Evolutionary conservation across 2,329 filamentous ascomycete genomes (phyloP).

Genomic region (Chaetomiaceae sp.): DNA sequence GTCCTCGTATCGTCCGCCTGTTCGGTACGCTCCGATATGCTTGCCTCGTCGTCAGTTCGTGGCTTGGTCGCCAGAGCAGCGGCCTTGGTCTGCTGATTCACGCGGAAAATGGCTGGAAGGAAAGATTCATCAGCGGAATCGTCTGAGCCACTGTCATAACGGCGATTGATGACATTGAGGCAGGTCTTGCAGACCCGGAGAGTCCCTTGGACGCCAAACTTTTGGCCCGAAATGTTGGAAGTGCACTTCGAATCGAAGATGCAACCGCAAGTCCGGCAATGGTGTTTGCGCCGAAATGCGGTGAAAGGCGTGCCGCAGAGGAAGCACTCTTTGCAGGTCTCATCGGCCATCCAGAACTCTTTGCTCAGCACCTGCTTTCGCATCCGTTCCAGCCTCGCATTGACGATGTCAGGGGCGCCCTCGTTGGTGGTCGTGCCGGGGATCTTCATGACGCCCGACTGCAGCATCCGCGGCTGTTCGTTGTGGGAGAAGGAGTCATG

Average conservation of each 20-base stretch:
- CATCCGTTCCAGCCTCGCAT: conserved; percentile 63
- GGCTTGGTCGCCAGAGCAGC: conserved; percentile 33
- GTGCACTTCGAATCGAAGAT: conserved; percentile 98
- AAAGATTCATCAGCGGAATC: conserved; percentile 77
- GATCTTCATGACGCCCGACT: conserved; percentile 47
- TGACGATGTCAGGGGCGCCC: conserved; percentile 55
- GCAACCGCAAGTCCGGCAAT: conserved; percentile 93
- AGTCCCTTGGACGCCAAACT: conserved; percentile 80
- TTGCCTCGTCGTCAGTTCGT: conserved; percentile 40
- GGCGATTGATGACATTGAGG: conserved; percentile 82
- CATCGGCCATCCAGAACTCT: conserved; percentile 99
- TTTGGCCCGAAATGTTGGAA: conserved; percentile 78
- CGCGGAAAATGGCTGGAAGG: conserved; percentile 59
- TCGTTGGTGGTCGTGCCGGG: conserved; percentile 55
- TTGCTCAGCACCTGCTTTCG: conserved; percentile 84
- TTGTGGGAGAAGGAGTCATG: conserved; percentile 53
- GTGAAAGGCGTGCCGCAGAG: conserved; percentile 86
- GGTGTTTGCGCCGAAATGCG: conserved; percentile 92
- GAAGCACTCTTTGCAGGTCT: conserved; percentile 97
- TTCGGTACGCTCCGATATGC: conserved; percentile 40
- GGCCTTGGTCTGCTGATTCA: conserved; percentile 44
- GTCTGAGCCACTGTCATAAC: conserved; percentile 82
- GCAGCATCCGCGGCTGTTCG: conserved; percentile 41
- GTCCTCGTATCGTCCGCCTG: conserved; percentile 48
- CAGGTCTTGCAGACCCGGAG: conserved; percentile 91